These are phyloP conservation scores for Penicillium bialowiezense DNA, from an alignment of 495 filamentous ascomycete genomes.

Conservation along the genomic window DNA sequence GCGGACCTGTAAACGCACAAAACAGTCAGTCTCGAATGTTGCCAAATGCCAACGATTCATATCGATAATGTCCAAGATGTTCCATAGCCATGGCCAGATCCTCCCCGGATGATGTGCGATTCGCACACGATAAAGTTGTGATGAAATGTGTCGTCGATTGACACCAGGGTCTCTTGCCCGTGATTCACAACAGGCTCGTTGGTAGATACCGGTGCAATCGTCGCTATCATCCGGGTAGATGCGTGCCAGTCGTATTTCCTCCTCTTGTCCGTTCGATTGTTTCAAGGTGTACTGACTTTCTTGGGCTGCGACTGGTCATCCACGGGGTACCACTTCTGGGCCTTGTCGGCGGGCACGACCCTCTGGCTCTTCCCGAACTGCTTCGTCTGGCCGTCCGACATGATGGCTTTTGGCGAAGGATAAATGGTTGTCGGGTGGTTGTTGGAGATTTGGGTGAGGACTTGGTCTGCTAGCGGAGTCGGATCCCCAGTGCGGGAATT, in stretches of 20 bases:
- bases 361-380: constrained; percentile 97
- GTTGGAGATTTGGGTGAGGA: constrained; percentile 43
- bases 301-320: constrained; percentile 87
- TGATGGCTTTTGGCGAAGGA: constrained; percentile 49
- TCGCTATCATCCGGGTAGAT: constrained; percentile 33
- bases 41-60: constrained; percentile 1
- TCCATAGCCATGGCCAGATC: constrained; percentile 4
- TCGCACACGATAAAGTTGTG: constrained; percentile 3
- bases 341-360: constrained; percentile 83
- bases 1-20: constrained; percentile 67
- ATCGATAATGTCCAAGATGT: background rate
- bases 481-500: constrained; percentile 16
- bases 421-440: constrained; percentile 51
- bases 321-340: constrained; percentile 98
- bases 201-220: constrained; percentile 23
- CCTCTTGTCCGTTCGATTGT: constrained; percentile 12
- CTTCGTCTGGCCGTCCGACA: constrained; percentile 80
- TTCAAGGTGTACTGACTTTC: constrained; percentile 67
- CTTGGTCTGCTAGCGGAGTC: constrained; percentile 26
- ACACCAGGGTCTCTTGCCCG: constrained; percentile 5
- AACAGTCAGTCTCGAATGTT: constrained; percentile 32
- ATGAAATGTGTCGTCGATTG: constrained; percentile 4
- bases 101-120: constrained; percentile 10
- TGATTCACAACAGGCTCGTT: constrained; percentile 11
- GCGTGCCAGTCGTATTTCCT: constrained; percentile 15